Base-by-base conservation (phyloP, 2,329 filamentous ascomycete genomes). In the Seiridium cupressi region DNA sequence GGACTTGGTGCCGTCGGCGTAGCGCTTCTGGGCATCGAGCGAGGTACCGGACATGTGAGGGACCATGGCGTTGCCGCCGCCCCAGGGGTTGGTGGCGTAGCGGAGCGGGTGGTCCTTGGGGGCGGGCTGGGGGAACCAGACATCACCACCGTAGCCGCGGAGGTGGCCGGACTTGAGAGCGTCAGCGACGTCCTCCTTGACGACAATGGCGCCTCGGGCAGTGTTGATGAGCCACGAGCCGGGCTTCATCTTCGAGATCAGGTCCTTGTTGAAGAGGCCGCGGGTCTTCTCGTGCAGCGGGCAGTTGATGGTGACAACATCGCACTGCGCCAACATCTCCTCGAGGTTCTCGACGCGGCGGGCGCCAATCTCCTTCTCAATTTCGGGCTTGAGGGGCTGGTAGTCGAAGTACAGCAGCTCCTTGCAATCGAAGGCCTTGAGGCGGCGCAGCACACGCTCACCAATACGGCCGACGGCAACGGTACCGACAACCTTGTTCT, bases 351-450 rank as follows among this genome's bases (percentile, higher is more conserved):
- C 90, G 62, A 98, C 93, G 64, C 95, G 88, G 72, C 92, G 87
- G 86, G 89, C 93, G 77, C 94, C 94, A 79, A 98, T 98, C 84
- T 97, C 94, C 79, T 90, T 88, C 87, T 98, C 93, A 71, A 88
- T 84, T 83, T 97, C 93, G 62, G 92, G 73, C 62, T 81, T 84
- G 66, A 99, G 85, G 57, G 94, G 93, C 86, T 99, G 95, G 90
- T 99, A 99, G 83, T 99, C 95, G 77, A 91, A 98, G 91, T 99
- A 99, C 65, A 98, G 87, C 55, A 99, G 87, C 85, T 98, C 94
- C 89, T 97, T 97, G 92, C 95, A 99, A 84, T 97, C 94, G 75
- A 99, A 99, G 68, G 93, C 83, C 88, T 96, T 96, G 72, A 99
- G 89, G 68, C 95, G 89, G 78, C 94, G 91, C 70, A 99, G 88